Evolutionary conservation across 1,139 yeast species (phyloP).

Genomic region (Trichomonascaceae sp.): DNA sequence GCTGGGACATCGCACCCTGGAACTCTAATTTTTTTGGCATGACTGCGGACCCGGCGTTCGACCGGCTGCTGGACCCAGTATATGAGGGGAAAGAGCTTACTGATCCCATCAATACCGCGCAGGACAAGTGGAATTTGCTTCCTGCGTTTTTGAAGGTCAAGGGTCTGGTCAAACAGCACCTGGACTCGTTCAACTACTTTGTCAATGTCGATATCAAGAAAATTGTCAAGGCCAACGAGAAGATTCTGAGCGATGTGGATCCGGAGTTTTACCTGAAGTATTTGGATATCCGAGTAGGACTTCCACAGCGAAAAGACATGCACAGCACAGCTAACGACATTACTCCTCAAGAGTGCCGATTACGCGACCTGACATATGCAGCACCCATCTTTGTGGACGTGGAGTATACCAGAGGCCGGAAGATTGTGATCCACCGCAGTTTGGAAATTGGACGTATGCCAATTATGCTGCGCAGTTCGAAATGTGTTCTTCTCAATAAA

Average conservation of each 20-base stretch:
- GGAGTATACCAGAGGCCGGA: constrained; percentile 89
- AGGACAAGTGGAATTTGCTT: constrained; percentile 89
- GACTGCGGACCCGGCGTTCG: constrained; percentile 22
- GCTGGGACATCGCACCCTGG: no score
- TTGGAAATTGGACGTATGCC: constrained; percentile 98
- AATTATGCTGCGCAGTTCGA: constrained; percentile 84
- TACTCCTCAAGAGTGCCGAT: constrained; percentile 93
- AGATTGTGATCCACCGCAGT: constrained; percentile 78
- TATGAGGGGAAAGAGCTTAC: constrained; percentile 78
- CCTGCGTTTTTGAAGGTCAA: constrained; percentile 95
- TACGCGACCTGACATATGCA: constrained; percentile 87
- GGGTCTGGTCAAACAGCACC: constrained; percentile 92
- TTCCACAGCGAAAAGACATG: constrained; percentile 43
- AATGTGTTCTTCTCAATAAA: constrained; percentile 73
- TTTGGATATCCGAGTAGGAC: constrained; percentile 75
- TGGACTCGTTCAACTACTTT: constrained; percentile 92
- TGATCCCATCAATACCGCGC: constrained; percentile 77
- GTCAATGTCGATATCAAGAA: constrained; percentile 88
- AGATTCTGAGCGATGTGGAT: constrained; percentile 85
- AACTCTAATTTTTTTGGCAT: no score
- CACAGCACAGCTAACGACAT: constrained; percentile 30
- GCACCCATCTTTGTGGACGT: constrained; percentile 97
- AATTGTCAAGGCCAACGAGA: constrained; percentile 81
- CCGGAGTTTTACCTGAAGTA: constrained; percentile 92
- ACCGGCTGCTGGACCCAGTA: constrained; percentile 62